Evolutionary conservation across 192 early-diverging fungal species (phyloP).

Genomic region (Coemansia sp.): DNA sequence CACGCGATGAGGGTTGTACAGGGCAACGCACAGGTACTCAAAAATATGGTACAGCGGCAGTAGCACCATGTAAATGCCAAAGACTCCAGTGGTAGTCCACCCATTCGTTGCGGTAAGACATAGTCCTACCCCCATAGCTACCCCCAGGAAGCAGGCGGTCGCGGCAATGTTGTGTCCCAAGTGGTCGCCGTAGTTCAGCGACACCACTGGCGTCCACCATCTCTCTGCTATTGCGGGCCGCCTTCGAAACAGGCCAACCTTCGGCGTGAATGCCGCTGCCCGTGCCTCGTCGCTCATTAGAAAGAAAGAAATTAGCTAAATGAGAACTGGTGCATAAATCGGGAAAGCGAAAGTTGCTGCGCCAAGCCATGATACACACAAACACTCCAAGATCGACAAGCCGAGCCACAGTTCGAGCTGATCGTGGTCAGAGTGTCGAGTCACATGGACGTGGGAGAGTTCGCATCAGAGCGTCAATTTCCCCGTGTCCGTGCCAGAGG

Average conservation of each 20-base stretch:
- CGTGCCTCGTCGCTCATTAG: slow-evolving; percentile 1
- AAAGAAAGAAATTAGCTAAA: not conserved
- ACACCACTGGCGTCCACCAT: slow-evolving; percentile 51
- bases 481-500: not conserved
- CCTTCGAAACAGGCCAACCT: slow-evolving; percentile 17
- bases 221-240: slow-evolving; percentile 12
- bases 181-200: slow-evolving; percentile 63
- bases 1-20: slow-evolving; percentile 70
- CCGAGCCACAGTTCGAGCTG: not conserved
- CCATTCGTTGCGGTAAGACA: slow-evolving; percentile 28
- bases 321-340: not conserved
- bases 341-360: not conserved
- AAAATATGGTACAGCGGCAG: slow-evolving; percentile 78
- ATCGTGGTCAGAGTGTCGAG: not conserved
- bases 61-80: slow-evolving; percentile 67
- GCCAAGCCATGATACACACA: not conserved
- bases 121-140: slow-evolving; percentile 59
- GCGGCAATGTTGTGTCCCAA: slow-evolving; percentile 80
- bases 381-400: not conserved
- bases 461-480: not conserved
- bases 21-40: slow-evolving; percentile 84
- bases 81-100: slow-evolving; percentile 29
- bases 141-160: slow-evolving; percentile 70
- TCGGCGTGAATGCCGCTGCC: slow-evolving; percentile 10
- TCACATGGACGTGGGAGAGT: slow-evolving; percentile 2